Base-by-base conservation (phyloP, 306 rosid species). In the Elaeagnus macrophylla region DNA sequence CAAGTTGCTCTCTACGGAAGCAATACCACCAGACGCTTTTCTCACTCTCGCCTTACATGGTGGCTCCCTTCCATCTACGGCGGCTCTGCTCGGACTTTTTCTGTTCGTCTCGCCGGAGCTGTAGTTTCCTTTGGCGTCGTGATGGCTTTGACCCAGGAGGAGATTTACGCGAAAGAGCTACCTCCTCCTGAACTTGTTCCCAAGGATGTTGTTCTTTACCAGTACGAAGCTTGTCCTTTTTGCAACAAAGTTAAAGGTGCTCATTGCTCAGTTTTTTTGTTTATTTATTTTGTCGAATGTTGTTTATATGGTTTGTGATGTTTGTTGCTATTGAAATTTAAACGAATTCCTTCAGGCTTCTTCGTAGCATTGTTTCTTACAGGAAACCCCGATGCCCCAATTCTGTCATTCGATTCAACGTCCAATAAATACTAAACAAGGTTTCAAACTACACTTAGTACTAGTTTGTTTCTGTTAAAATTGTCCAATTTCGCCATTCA, bases 161-260 rank as follows among this genome's bases (percentile, higher is more conserved):
- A 83, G 70, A 89, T 68, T 46, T 62, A 78, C 51, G 97, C 97
- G 12, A 85, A 89, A 75, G 97, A 89, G 67, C 84, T 74, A 2
- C 84, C 66, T 43, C 86, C 82, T 65, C 57, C 73, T 1, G 81
- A 79, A 41, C 62, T 72, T 58, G 60, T 89, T 10, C 95, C 95
- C 0, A 74, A 68, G 58, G 93, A 85, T 3, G 95, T 85, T 5
- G 83, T 89, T 57, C 97, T 89, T 43, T 89, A 89, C 65, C 97
- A 85, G 74, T 89, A 80, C 48, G 95, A 89, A 77, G 95, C 94
- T 42, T 89, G 97, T 71, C 97, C 97, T 57, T 89, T 89, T 75
- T 89, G 97, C 69, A 85, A 89, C 50, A 89, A 89, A 81, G 97
- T 89, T 49, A 89, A 81, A 83, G 95, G 97, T 83, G 8, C 60